A percentile compares a stretch with the other conserved stretches of the same genome.
Evolutionary conservation across 2,329 filamentous ascomycete species (phyloP).

Genomic region (Leptographium flavum): DNA sequence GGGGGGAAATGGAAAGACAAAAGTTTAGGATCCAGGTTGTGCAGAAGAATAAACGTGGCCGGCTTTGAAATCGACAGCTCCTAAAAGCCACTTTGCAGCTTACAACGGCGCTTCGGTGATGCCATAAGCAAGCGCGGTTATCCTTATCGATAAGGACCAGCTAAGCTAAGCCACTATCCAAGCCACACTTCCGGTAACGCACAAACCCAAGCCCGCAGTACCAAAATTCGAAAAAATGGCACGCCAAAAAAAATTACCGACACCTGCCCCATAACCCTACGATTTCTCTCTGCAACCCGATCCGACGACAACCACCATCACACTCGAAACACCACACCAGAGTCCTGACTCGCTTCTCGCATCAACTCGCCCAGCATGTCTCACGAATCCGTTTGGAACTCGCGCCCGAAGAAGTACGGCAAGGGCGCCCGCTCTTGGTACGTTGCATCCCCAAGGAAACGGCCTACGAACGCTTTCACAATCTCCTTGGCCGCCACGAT

Average conservation of each 20-base stretch:
- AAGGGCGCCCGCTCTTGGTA: conserved; percentile 94
- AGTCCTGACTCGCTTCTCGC: conserved; percentile 2
- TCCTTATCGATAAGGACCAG: conserved; percentile 7
- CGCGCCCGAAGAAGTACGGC: conserved; percentile 90
- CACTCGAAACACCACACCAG: neutral
- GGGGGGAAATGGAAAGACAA: neutral
- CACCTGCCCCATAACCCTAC: neutral
- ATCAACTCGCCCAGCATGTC: conserved; percentile 36
- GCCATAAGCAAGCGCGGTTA: neutral
- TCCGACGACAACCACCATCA: conserved; percentile 3
- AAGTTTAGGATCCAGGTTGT: no score
- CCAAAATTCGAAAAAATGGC: conserved; percentile 7
- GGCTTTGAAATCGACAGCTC: neutral
- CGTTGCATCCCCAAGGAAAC: conserved; percentile 10
- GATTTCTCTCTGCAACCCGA: neutral
- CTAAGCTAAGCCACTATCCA: neutral
- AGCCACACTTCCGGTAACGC: conserved; percentile 6
- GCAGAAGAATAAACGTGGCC: neutral
- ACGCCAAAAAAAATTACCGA: conserved; percentile 4
- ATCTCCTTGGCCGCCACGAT: no score
- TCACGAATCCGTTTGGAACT: conserved; percentile 98
- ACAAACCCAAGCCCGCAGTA: conserved; percentile 8
- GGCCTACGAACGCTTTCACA: no score
- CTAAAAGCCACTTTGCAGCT: conserved; percentile 11
- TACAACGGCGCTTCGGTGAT: neutral